phyloP scores from a whole-genome alignment of 345 rosid genomes.

The Melastoma malabathricum region DNA sequence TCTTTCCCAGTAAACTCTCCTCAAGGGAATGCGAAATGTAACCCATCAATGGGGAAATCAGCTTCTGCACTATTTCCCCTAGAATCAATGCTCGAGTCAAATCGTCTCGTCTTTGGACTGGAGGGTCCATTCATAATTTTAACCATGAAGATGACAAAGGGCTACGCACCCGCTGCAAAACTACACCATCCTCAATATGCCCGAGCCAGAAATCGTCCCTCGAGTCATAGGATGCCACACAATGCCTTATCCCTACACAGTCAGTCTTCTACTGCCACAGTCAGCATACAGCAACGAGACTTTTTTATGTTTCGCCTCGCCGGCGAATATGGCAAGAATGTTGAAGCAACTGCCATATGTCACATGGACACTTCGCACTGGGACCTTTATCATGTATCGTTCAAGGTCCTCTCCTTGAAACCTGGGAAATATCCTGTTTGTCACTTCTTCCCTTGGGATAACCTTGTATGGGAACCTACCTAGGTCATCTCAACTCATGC shows the following conservation, averaged over 20 bases:
- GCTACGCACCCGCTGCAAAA: conserved; percentile 18
- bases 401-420: conserved; percentile 33
- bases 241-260: conserved; percentile 56
- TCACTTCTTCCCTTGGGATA: conserved; percentile 53
- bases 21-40: conserved; percentile 44
- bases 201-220: conserved; percentile 14
- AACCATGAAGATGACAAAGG: conserved; percentile 13
- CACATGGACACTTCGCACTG: conserved; percentile 78
- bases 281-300: conserved; percentile 22
- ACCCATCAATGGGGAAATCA: conserved; percentile 35
- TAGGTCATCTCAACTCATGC: neutral
- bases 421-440: conserved; percentile 59
- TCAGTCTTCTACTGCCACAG: conserved; percentile 61
- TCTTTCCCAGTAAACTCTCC: conserved; percentile 39
- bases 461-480: conserved; percentile 45
- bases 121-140: conserved; percentile 19
- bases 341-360: conserved; percentile 44
- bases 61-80: conserved; percentile 49
- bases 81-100: conserved; percentile 59
- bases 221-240: conserved; percentile 45
- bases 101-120: conserved; percentile 23
- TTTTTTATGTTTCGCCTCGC: conserved; percentile 18
- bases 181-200: conserved; percentile 30
- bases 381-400: conserved; percentile 45
- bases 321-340: conserved; percentile 35